phyloP scores from a whole-genome alignment of 306 rosid species.

The Styphnolobium japonicum region DNA sequence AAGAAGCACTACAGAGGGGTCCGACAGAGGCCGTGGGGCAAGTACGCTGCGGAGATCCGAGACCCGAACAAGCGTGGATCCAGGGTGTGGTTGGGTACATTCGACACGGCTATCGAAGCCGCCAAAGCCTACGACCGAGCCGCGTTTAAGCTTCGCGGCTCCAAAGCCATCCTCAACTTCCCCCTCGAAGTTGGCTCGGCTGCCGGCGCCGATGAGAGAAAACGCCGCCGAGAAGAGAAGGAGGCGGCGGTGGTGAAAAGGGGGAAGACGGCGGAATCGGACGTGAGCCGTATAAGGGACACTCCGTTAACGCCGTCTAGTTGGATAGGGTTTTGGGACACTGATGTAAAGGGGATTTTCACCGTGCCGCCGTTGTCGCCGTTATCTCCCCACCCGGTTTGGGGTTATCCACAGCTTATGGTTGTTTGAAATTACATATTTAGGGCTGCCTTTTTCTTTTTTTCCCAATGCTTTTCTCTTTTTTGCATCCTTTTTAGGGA shows the following conservation, averaged over 20 bases:
- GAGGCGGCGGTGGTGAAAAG: constrained; percentile 36
- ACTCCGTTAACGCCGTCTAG: constrained; percentile 74
- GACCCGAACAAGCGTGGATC: constrained; percentile 73
- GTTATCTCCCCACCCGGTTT: constrained; percentile 61
- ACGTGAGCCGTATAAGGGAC: constrained; percentile 18
- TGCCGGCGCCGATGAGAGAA: constrained; percentile 3
- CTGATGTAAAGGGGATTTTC: constrained; percentile 45
- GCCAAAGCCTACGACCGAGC: constrained; percentile 78
- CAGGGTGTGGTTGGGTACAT: constrained; percentile 76
- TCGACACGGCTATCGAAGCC: constrained; percentile 67
- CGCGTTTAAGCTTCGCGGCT: constrained; percentile 70
- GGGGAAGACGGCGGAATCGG: constrained; percentile 26
- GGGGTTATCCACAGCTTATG: constrained; percentile 66
- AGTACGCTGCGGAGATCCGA: constrained; percentile 77
- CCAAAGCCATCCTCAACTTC: constrained; percentile 76
- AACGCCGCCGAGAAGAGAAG: constrained; percentile 44
- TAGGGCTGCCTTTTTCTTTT: not conserved
- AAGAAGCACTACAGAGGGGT: constrained; percentile 60
- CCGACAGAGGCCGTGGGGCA: constrained; percentile 81
- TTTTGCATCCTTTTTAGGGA: not conserved
- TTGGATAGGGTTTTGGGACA: constrained; percentile 58
- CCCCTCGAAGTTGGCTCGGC: constrained; percentile 53
- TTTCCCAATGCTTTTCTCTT: not conserved
- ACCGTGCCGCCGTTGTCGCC: constrained; percentile 69
- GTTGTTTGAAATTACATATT: constrained; percentile 41